Conservation (phyloP, 352 stramenopile genomes). For the Albugo laibachii region DNA sequence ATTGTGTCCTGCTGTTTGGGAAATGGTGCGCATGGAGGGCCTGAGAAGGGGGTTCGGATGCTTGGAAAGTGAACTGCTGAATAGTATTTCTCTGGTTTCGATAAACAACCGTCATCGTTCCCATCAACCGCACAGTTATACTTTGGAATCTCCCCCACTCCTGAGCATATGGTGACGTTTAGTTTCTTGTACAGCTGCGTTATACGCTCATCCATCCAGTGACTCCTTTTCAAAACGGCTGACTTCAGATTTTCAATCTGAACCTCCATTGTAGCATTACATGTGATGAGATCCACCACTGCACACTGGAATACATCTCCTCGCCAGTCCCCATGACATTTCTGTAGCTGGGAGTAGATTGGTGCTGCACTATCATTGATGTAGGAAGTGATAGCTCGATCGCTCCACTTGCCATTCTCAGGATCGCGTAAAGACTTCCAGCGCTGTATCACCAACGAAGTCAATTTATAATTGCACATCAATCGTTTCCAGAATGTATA, state of each 20-base stretch:
- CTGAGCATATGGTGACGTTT: conserved; percentile 27
- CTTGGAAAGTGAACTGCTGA: conserved; percentile 27
- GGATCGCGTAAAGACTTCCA: conserved; percentile 36
- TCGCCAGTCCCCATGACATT: conserved; percentile 31
- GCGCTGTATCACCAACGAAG: conserved; percentile 46
- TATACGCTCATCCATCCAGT: conserved; percentile 60
- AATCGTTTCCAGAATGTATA: conserved; percentile 41
- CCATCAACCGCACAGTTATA: conserved; percentile 46
- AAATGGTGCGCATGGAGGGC: conserved; percentile 12
- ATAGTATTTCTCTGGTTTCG: conserved; percentile 37
- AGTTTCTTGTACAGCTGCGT: conserved; percentile 42
- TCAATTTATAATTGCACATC: conserved; percentile 59
- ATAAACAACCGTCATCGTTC: conserved; percentile 34
- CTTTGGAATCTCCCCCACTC: conserved; percentile 34
- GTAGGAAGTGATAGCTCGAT: conserved; percentile 25
- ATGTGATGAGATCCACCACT: conserved; percentile 24
- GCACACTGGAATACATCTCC: conserved; percentile 32
- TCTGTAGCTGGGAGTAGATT: conserved; percentile 24
- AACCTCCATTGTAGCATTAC: conserved; percentile 38
- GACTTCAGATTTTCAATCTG: conserved; percentile 20
- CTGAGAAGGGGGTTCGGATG: conserved; percentile 26
- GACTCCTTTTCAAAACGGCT: conserved; percentile 22
- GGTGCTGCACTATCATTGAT: conserved; percentile 24
- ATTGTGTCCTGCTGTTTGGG: conserved; percentile 6
- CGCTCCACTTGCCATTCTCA: conserved; percentile 23